These are phyloP conservation scores for Platanthera zijinensis DNA, from an alignment of 106 monocot species.

Conservation along the genomic window DNA sequence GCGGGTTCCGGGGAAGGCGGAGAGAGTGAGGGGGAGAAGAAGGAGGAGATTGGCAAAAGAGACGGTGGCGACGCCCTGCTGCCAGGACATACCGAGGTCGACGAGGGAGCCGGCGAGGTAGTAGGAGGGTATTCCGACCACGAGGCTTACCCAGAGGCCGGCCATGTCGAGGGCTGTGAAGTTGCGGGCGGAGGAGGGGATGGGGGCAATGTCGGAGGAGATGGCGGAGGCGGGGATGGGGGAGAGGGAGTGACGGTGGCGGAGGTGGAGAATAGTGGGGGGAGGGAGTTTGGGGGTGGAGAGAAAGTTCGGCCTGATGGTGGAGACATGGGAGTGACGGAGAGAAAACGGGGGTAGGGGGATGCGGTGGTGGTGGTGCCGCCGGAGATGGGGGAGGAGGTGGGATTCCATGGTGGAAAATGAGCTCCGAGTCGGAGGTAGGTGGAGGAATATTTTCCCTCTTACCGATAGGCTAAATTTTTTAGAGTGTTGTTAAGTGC, in stretches of 20 bases:
- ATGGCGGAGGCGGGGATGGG: background rate
- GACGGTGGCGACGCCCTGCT: constrained; percentile 58
- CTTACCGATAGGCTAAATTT: too few species aligned
- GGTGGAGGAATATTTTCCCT: background rate
- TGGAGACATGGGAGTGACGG: background rate
- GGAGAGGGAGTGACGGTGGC: background rate
- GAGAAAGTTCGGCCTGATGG: background rate
- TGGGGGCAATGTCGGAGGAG: constrained; percentile 37
- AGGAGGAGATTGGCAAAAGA: constrained; percentile 37
- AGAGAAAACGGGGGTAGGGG: background rate
- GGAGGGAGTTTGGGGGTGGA: background rate
- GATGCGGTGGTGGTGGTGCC: background rate
- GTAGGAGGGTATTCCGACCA: constrained; percentile 72
- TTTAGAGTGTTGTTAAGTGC: too few species aligned
- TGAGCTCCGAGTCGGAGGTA: background rate
- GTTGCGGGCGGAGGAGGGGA: constrained; percentile 33
- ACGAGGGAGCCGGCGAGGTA: constrained; percentile 75
- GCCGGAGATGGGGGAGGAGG: constrained; percentile 15
- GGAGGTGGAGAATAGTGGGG: background rate
- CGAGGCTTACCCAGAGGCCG: constrained; percentile 67
- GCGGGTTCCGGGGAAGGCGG: constrained; percentile 47
- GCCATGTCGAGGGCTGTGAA: constrained; percentile 45
- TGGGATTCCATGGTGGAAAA: constrained; percentile 15
- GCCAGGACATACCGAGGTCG: constrained; percentile 70
- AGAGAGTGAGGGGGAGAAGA: constrained; percentile 53